Percentiles rank a stretch among this genome's conserved stretches.
Conservation (phyloP, 352 stramenopile genomes). For the Phytophthora fragariaefolia region DNA sequence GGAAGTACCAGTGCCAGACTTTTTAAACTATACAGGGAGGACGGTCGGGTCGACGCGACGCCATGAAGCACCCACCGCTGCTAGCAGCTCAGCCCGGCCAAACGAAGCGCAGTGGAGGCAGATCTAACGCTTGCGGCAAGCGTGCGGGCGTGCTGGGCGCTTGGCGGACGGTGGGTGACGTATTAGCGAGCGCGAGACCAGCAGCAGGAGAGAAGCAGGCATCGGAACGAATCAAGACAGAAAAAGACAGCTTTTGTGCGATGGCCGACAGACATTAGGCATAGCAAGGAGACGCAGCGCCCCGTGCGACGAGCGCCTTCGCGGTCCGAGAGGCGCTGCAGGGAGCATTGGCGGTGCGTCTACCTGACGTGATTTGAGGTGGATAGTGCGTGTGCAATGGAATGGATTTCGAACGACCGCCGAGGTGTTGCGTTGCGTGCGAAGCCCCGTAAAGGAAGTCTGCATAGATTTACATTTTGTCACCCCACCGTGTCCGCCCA, state of each 20-base stretch:
- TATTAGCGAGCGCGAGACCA: slow-evolving; percentile 31
- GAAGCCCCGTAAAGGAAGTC: slow-evolving; percentile 9
- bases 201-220: slow-evolving; percentile 31
- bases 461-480: slow-evolving; percentile 42
- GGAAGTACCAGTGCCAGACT: slow-evolving; percentile 89
- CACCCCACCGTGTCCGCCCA: slow-evolving; percentile 5
- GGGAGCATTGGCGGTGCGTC: slow-evolving; percentile 29
- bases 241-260: slow-evolving; percentile 45
- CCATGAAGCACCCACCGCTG: slow-evolving; percentile 16
- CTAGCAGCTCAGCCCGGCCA: slow-evolving; percentile 11
- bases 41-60: slow-evolving; percentile 35
- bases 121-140: slow-evolving; percentile 29
- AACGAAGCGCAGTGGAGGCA: slow-evolving; percentile 35
- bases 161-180: slow-evolving; percentile 16
- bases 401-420: slow-evolving; percentile 38
- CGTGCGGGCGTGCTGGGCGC: slow-evolving; percentile 8
- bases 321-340: slow-evolving; percentile 12
- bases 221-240: slow-evolving; percentile 39
- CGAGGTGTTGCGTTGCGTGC: slow-evolving; percentile 23
- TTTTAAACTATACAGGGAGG: slow-evolving; percentile 81
- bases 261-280: slow-evolving; percentile 38
- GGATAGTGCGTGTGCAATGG: slow-evolving; percentile 50
- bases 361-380: slow-evolving; percentile 38
- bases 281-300: slow-evolving; percentile 26
- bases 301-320: background rate